These are phyloP conservation scores for Linum tenue DNA, from an alignment of 345 rosid species.

Conservation along the genomic window DNA sequence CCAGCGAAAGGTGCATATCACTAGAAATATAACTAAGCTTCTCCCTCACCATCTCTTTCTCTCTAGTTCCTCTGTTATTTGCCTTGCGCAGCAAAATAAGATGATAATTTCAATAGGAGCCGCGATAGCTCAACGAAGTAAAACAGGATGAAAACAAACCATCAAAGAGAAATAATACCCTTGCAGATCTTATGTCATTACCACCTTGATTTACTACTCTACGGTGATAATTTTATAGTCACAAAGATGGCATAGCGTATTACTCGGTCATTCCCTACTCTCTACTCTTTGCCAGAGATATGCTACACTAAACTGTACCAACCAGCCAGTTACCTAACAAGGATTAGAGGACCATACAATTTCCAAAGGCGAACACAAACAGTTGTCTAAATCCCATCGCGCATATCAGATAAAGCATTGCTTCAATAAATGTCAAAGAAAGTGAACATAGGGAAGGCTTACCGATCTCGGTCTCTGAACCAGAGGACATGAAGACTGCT, in stretches of 20 bases:
- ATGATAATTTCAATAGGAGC: too few species aligned
- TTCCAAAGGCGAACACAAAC: too few species aligned
- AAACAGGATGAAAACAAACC: too few species aligned
- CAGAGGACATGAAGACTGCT: conserved; percentile 42
- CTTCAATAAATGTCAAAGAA: conserved; percentile 6
- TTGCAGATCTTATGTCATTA: neutral
- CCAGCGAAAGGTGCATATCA: too few species aligned
- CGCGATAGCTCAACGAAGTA: too few species aligned
- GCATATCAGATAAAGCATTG: too few species aligned
- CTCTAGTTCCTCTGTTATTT: too few species aligned
- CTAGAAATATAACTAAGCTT: too few species aligned
- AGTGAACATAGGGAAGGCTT: neutral
- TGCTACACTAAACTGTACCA: neutral
- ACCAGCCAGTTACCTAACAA: neutral
- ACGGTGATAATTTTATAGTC: neutral
- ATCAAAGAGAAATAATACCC: neutral
- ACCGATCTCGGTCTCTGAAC: conserved; percentile 48
- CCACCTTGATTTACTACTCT: neutral
- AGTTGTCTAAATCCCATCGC: too few species aligned
- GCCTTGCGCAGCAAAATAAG: too few species aligned
- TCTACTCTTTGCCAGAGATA: neutral
- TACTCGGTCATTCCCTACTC: neutral
- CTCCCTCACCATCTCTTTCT: too few species aligned
- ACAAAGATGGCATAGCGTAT: neutral
- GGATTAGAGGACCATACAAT: neutral